A percentile compares a stretch with the other conserved stretches of the same genome.
Evolutionary conservation across 2,329 filamentous ascomycete genomes (phyloP).

Genomic region (Dryadomyces quercivorus): DNA sequence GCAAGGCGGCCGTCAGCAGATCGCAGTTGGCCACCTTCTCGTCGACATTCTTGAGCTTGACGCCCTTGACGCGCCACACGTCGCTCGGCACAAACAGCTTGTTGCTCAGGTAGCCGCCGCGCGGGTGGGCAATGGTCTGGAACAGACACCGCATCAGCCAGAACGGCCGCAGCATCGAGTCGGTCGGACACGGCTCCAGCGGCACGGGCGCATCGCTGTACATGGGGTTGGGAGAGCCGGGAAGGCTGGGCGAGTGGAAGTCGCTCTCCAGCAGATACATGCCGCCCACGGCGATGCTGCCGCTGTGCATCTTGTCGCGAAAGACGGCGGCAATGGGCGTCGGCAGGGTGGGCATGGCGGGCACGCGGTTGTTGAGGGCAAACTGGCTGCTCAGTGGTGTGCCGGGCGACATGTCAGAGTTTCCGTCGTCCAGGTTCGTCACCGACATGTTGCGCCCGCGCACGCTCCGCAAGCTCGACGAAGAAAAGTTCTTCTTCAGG

Average conservation of each 20-base stretch:
- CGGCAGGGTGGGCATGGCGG: conserved; percentile 50
- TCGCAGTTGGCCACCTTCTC: conserved; percentile 93
- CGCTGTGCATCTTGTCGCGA: conserved; percentile 38
- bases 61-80: conserved; percentile 86
- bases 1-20: conserved; percentile 73
- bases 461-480: conserved; percentile 57
- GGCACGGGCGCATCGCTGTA: conserved; percentile 57
- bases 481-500: conserved; percentile 57
- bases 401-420: conserved; percentile 55
- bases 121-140: conserved; percentile 81
- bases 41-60: conserved; percentile 82
- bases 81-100: conserved; percentile 87
- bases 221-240: conserved; percentile 51
- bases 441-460: conserved; percentile 64
- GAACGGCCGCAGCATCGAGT: conserved; percentile 82
- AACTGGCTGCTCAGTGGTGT: conserved; percentile 65
- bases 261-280: conserved; percentile 75
- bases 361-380: conserved; percentile 34
- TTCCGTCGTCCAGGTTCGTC: conserved; percentile 42
- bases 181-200: conserved; percentile 83
- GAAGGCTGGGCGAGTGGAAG: conserved; percentile 55
- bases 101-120: conserved; percentile 82
- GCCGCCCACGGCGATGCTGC: conserved; percentile 46
- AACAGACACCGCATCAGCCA: conserved; percentile 96
- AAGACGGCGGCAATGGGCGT: conserved; percentile 56